Evolutionary conservation across 495 filamentous ascomycete species (phyloP).

Genomic region (Podospora pseudoanserina): DNA sequence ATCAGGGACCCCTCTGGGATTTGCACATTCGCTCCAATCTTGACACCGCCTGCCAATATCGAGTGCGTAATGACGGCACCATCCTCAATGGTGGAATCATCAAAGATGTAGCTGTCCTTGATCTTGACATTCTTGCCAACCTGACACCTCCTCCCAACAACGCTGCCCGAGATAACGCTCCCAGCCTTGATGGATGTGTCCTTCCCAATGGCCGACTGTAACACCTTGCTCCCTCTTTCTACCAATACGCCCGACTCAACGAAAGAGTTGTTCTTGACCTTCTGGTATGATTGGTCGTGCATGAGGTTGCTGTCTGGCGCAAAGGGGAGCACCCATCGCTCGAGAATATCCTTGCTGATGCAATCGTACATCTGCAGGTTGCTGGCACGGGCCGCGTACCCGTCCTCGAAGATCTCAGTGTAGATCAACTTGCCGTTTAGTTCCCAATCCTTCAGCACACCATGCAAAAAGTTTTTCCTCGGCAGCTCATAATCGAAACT

Average conservation of each 20-base stretch:
- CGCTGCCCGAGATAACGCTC: conserved; percentile 63
- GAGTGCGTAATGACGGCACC: conserved; percentile 64
- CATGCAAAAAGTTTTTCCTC: conserved; percentile 81
- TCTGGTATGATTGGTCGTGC: conserved; percentile 68
- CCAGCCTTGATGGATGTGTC: conserved; percentile 72
- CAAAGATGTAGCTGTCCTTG: conserved; percentile 86
- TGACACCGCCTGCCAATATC: conserved; percentile 68
- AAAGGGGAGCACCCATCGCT: conserved; percentile 88
- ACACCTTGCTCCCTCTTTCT: conserved; percentile 41
- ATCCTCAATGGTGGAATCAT: conserved; percentile 71
- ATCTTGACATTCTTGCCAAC: conserved; percentile 82
- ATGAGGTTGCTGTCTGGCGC: conserved; percentile 85
- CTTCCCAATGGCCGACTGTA: conserved; percentile 69
- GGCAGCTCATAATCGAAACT: conserved; percentile 95
- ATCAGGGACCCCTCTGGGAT: conserved; percentile 71
- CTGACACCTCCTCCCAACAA: conserved; percentile 76
- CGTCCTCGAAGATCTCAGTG: conserved; percentile 77
- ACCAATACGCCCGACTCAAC: conserved; percentile 68
- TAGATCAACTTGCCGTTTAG: conserved; percentile 94
- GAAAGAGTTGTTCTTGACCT: conserved; percentile 65
- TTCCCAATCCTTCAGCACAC: conserved; percentile 93
- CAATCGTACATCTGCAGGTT: conserved; percentile 88
- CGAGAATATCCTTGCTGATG: conserved; percentile 81
- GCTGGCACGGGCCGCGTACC: conserved; percentile 75
- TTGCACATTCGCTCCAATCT: conserved; percentile 65